Evolutionary conservation across 2,329 filamentous ascomycete genomes (phyloP), one percentile per base, ranked within the genome.

Genomic region (Cladosporium sp.): DNA sequence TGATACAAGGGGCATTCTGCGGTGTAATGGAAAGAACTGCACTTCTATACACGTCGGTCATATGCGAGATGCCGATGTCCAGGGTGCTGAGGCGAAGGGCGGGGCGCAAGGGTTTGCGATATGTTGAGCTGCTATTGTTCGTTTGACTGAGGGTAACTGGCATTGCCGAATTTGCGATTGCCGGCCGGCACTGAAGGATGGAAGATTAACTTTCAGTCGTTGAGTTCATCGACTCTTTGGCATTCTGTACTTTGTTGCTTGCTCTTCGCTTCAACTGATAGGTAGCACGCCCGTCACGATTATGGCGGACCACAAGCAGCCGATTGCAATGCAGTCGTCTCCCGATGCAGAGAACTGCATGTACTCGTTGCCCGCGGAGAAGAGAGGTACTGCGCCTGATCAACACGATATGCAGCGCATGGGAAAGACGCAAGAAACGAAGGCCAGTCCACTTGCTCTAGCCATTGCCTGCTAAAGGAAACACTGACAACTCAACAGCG

Each of bases 341-440:
- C 15, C 34, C 5, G 42, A 48, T 10, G 28, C 32, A 37, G 17
- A 37, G 1, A 44, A 10, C 3, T 25, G 17, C n/a, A 25, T n/a
- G 24, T 15, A 20, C 17, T 35, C 45, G 13, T 12, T 48, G 4
- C 17, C 53, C 9, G 22, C 53, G 19, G 28, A 42, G 10, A 61
- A 61, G 49, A 25, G 15, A 8, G 60, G 60, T 12, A 60, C 53
- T 6, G 36, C 7, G 2, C 25, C 36, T 6, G 60, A 61, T 28
- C 58, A 60, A 37, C 32, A 49, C 12, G 58, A 62, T 51, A 62
- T 62, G 60, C 44, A 48, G 9, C 58, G 60, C 1, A 39, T 62
- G 52, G 60, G 60, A 24, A 60, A 60, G 44, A 58, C 45, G 9
- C 60, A 60, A 40, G 37, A 58, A 24, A 52, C 49, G 1, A 52